Conservation (phyloP, 2,329 filamentous ascomycete species). For the Aspergillus viridinutans region DNA sequence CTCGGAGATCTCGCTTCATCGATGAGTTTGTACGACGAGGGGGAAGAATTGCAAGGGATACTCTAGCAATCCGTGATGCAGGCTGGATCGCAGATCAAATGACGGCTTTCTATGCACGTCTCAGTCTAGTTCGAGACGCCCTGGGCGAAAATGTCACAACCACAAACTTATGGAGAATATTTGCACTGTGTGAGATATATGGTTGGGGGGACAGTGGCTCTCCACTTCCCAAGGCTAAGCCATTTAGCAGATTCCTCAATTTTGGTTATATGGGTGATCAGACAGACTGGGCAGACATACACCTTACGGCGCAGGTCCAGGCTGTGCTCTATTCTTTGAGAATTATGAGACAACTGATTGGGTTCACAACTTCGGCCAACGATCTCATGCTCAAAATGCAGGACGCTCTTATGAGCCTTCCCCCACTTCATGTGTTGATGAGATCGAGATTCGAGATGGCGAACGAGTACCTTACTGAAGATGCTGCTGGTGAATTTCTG, state of each 20-base stretch:
- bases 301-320: constrained; percentile 59
- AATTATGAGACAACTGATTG: constrained; percentile 53
- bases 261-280: constrained; percentile 28
- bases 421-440: constrained; percentile 28
- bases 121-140: constrained; percentile 16
- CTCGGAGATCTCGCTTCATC: constrained; percentile 18
- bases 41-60: constrained; percentile 28
- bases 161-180: constrained; percentile 30
- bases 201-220: constrained; percentile 7
- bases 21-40: constrained; percentile 37
- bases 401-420: constrained; percentile 23
- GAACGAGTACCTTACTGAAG: constrained; percentile 3
- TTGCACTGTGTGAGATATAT: constrained; percentile 32
- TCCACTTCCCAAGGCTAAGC: constrained; percentile 12
- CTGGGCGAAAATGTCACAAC: constrained; percentile 8
- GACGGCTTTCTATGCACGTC: constrained; percentile 15
- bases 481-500: constrained; percentile 8
- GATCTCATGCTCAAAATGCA: constrained; percentile 9
- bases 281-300: constrained; percentile 55
- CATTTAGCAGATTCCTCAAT: constrained; percentile 26
- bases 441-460: constrained; percentile 20
- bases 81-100: constrained; percentile 17
- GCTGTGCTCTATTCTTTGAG: constrained; percentile 60
- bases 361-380: constrained; percentile 25
- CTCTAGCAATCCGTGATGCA: constrained; percentile 20